Evolutionary conservation across 495 filamentous ascomycete genomes (phyloP).

Genomic region (Amphirosellinia nigrospora): DNA sequence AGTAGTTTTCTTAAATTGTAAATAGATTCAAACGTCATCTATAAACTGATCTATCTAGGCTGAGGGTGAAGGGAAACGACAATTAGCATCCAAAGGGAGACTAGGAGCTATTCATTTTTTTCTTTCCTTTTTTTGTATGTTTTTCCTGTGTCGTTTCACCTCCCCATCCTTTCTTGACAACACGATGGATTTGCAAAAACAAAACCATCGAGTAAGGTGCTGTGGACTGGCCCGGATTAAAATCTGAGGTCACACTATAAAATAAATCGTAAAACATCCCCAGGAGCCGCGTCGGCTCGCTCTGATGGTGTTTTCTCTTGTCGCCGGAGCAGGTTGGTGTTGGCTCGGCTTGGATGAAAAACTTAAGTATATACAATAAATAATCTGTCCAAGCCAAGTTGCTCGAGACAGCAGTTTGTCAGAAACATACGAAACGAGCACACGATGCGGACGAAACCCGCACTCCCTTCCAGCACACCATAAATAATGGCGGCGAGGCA

Average conservation of each 20-base stretch:
- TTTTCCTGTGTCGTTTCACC: not conserved
- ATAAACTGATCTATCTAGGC: constrained; percentile 13
- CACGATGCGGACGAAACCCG: constrained; percentile 29
- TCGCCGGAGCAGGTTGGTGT: constrained; percentile 30
- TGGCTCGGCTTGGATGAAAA: constrained; percentile 11
- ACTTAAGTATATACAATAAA: constrained; percentile 21
- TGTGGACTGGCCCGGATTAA: constrained; percentile 14
- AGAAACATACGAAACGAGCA: constrained; percentile 43
- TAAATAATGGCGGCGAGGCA: not conserved
- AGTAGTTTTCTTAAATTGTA: constrained; percentile 1
- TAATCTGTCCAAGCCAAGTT: constrained; percentile 17
- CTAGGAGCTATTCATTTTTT: not conserved
- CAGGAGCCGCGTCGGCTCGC: constrained; percentile 31
- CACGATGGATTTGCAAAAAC: not conserved
- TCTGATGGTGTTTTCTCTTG: constrained; percentile 31
- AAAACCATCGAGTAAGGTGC: not conserved
- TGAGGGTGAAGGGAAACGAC: constrained; percentile 1
- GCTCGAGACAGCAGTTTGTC: constrained; percentile 27
- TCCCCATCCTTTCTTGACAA: constrained; percentile 17
- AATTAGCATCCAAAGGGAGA: not conserved
- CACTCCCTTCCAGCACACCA: constrained; percentile 2
- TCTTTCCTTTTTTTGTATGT: not conserved
- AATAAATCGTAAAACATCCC: constrained; percentile 28
- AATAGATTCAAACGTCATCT: constrained; percentile 28
- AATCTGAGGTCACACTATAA: constrained; percentile 27